Percentiles rank a stretch among this genome's conserved stretches.
Conservation (phyloP, 139 green algal species). For the Diplosphaera chodatii region DNA sequence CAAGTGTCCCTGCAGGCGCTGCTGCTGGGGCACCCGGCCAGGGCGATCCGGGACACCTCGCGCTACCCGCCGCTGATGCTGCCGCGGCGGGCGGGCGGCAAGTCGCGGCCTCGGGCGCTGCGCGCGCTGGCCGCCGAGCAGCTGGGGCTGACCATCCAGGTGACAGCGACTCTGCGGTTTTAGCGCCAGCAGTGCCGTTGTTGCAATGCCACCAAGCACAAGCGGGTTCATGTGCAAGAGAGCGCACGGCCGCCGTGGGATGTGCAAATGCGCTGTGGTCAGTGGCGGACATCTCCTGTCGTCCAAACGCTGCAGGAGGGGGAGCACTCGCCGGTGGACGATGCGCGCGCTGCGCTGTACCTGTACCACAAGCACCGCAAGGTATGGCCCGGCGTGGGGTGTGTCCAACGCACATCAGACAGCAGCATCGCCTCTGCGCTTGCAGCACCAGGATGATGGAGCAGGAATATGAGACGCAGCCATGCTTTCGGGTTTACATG, state of each 20-base stretch:
- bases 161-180: conserved; percentile 6
- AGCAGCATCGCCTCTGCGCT: too few relatives aligned
- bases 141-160: conserved; percentile 63
- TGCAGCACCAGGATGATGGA: too few relatives aligned
- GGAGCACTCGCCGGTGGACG: conserved; percentile 57
- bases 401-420: too few relatives aligned
- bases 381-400: too few relatives aligned
- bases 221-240: too few relatives aligned
- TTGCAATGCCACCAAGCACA: too few relatives aligned
- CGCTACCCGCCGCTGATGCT: conserved; percentile 69
- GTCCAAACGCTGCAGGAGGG: conserved; percentile 36
- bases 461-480: too few relatives aligned
- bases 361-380: conserved; percentile 54
- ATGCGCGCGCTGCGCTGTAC: conserved; percentile 47
- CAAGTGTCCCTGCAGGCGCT: conserved; percentile 58
- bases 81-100: conserved; percentile 12
- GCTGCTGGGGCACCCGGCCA: conserved; percentile 68
- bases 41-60: conserved; percentile 63
- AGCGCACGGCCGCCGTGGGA: too few relatives aligned
- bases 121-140: conserved; percentile 49
- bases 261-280: too few relatives aligned
- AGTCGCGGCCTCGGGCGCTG: conserved; percentile 35
- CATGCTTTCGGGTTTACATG: too few relatives aligned
- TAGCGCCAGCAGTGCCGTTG: too few relatives aligned
- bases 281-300: conserved; percentile 7